These are phyloP conservation scores for Apiospora sp. DNA, from an alignment of 2,329 filamentous ascomycete genomes.

Conservation along the genomic window DNA sequence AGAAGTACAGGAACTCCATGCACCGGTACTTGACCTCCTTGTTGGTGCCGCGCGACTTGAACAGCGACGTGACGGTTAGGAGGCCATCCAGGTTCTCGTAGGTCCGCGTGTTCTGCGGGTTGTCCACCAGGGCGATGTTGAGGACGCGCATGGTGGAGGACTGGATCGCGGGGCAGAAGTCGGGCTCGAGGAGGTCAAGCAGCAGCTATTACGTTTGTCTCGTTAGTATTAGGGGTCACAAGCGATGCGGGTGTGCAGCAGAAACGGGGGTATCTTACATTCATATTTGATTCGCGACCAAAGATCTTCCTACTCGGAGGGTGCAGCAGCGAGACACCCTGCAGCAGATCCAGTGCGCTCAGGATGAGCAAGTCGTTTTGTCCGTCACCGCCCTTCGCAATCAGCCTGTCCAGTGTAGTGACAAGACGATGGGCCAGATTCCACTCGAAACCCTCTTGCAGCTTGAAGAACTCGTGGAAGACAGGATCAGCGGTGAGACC, in stretches of 20 bases:
- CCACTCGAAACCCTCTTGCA: conserved; percentile 98
- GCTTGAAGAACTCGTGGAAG: conserved; percentile 93
- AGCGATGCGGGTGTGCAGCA: conserved; percentile 1
- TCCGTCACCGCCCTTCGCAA: conserved; percentile 82
- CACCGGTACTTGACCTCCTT: conserved; percentile 93
- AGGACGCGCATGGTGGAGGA: conserved; percentile 89
- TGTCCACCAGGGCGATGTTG: conserved; percentile 86
- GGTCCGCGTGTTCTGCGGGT: conserved; percentile 85
- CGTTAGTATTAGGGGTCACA: neutral
- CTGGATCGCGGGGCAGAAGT: conserved; percentile 91
- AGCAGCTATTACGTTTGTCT: conserved; percentile 69
- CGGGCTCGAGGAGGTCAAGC: conserved; percentile 90
- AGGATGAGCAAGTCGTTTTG: conserved; percentile 90
- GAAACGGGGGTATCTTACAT: conserved; percentile 60
- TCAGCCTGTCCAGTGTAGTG: conserved; percentile 82
- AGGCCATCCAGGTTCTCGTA: conserved; percentile 94
- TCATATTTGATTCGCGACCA: conserved; percentile 92
- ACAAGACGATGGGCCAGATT: conserved; percentile 91
- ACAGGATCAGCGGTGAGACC: conserved; percentile 84
- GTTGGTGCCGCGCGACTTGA: conserved; percentile 86
- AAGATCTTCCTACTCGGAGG: conserved; percentile 90
- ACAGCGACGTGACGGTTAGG: conserved; percentile 88
- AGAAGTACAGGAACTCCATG: conserved; percentile 98
- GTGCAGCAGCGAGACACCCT: conserved; percentile 87
- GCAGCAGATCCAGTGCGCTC: conserved; percentile 85